These are phyloP conservation scores for Sclerotiophoma versabilis DNA, from an alignment of 2,329 filamentous ascomycete genomes.

Conservation along the genomic window DNA sequence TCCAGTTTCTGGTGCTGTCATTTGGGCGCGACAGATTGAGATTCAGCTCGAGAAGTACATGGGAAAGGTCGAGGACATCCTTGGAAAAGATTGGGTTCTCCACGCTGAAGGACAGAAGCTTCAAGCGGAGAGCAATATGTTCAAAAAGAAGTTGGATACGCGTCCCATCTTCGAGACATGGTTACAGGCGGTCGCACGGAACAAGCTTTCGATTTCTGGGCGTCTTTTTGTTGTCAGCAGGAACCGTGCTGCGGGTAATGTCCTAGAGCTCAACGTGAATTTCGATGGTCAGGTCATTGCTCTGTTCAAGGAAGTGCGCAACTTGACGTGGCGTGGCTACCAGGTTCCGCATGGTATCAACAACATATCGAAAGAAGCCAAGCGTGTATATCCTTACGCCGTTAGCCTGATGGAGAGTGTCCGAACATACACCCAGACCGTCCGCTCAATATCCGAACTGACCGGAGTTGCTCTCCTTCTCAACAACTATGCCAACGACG, in stretches of 20 bases:
- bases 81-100: conserved; percentile 92
- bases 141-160: conserved; percentile 95
- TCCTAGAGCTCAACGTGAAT: conserved; percentile 88
- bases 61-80: conserved; percentile 98
- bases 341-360: conserved; percentile 92
- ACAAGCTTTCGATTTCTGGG: conserved; percentile 90
- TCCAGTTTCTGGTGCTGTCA: conserved; percentile 94
- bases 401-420: conserved; percentile 99
- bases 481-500: conserved; percentile 90
- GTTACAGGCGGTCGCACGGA: conserved; percentile 86
- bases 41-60: conserved; percentile 95
- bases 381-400: conserved; percentile 95
- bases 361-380: conserved; percentile 98
- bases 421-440: conserved; percentile 88
- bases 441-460: conserved; percentile 84
- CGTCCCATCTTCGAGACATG: conserved; percentile 94
- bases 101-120: conserved; percentile 96
- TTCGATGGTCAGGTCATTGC: conserved; percentile 98
- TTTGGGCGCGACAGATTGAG: conserved; percentile 97
- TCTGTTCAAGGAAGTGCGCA: conserved; percentile 97
- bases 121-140: conserved; percentile 87
- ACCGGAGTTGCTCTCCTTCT: conserved; percentile 85
- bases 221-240: conserved; percentile 89
- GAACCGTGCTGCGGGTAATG: conserved; percentile 88
- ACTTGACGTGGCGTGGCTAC: conserved; percentile 93